Evolutionary conservation across 2,329 filamentous ascomycete species (phyloP).

Genomic region (Laburnicola sp.): DNA sequence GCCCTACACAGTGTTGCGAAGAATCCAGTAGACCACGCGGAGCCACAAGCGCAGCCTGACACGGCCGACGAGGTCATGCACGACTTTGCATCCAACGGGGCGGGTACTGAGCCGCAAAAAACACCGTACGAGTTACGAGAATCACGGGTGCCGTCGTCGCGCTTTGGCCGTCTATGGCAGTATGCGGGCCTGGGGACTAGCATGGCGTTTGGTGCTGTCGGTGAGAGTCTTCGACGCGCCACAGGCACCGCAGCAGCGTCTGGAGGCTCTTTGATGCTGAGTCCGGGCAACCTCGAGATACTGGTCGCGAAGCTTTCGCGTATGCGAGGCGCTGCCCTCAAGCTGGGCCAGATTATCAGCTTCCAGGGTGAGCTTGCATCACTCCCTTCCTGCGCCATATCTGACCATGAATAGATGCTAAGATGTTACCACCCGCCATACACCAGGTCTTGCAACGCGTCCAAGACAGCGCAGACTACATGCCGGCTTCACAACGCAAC

Average conservation of each 20-base stretch:
- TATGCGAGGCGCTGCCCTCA: conserved; percentile 96
- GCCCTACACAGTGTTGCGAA: conserved; percentile 38
- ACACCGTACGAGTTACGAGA: conserved; percentile 73
- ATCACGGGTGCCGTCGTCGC: conserved; percentile 85
- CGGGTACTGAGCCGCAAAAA: conserved; percentile 33
- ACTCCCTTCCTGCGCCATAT: background rate
- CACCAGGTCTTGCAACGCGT: conserved; percentile 90
- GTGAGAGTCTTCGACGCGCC: conserved; percentile 78
- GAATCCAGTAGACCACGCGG: conserved; percentile 45
- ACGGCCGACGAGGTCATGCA: conserved; percentile 46
- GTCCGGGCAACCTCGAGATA: conserved; percentile 86
- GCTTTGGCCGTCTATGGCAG: conserved; percentile 88
- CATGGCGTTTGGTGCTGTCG: conserved; percentile 91
- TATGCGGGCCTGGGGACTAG: conserved; percentile 91
- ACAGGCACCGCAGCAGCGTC: conserved; percentile 64
- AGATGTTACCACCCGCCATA: conserved; percentile 86
- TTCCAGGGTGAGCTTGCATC: conserved; percentile 67
- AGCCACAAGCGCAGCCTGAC: conserved; percentile 21
- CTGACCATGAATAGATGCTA: conserved; percentile 65
- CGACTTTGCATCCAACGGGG: conserved; percentile 45
- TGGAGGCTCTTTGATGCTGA: conserved; percentile 80
- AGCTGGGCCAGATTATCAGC: conserved; percentile 96
- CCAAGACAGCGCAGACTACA: conserved; percentile 95
- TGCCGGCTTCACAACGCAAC: conserved; percentile 92
- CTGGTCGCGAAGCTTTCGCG: conserved; percentile 89